Percentiles rank a stretch among this genome's conserved stretches.
Conservation (phyloP, 1,284 basidiomycete genomes). For the Volvariella volvacea region DNA sequence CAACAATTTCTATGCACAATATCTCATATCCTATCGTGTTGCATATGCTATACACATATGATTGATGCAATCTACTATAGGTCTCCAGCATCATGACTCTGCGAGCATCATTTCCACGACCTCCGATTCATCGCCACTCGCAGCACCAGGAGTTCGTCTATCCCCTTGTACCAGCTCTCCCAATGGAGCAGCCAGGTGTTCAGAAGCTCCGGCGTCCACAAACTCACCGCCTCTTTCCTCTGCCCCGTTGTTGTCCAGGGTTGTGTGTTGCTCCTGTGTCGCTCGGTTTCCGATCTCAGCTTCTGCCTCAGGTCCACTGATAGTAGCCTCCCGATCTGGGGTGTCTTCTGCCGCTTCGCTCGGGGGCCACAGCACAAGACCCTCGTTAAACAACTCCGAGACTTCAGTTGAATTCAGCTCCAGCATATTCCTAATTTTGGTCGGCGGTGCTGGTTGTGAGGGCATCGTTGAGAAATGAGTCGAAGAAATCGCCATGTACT, state of each 20-base stretch:
- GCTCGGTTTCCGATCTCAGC: neutral
- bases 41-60: too few species aligned
- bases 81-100: too few species aligned
- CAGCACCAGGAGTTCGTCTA: too few species aligned
- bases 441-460: constrained; percentile 29
- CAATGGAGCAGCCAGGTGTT: too few species aligned
- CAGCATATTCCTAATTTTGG: constrained; percentile 25
- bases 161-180: too few species aligned
- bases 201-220: too few species aligned
- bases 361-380: constrained; percentile 34
- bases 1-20: too few species aligned
- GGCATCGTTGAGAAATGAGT: constrained; percentile 28
- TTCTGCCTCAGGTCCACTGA: neutral
- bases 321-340: constrained; percentile 7
- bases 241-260: too few species aligned
- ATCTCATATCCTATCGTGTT: too few species aligned
- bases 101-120: constrained; percentile 21
- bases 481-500: constrained; percentile 33
- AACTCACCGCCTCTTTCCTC: too few species aligned
- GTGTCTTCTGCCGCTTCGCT: constrained; percentile 2
- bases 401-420: constrained; percentile 34
- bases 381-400: constrained; percentile 33
- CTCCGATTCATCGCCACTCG: constrained; percentile 18
- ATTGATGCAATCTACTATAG: too few species aligned
- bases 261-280: neutral